Evolutionary conservation across 441 rosid genomes (phyloP).

Genomic region (Erodium moschatum): DNA sequence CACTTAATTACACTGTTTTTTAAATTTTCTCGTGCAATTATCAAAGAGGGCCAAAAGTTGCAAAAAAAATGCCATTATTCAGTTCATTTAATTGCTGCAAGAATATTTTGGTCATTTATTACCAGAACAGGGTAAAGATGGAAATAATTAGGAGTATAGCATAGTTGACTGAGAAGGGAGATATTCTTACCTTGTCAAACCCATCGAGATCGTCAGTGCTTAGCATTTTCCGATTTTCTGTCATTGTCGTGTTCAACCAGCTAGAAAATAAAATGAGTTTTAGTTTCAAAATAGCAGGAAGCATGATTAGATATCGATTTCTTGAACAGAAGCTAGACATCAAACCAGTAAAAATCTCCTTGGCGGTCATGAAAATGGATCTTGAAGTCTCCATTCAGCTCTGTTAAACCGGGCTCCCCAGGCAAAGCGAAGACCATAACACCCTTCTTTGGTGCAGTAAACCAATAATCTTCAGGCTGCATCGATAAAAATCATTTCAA

Average conservation of each 20-base stretch:
- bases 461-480: slow-evolving; percentile 96
- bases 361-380: slow-evolving; percentile 94
- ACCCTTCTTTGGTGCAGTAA: slow-evolving; percentile 93
- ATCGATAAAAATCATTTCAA: too few relatives aligned
- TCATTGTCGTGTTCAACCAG: slow-evolving; percentile 91
- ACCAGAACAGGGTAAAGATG: too few relatives aligned
- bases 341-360: slow-evolving; percentile 96
- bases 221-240: slow-evolving; percentile 73
- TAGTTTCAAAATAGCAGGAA: slow-evolving; percentile 15
- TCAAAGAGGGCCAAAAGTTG: too few relatives aligned
- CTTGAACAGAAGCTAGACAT: slow-evolving; percentile 17
- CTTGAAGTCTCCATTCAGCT: slow-evolving; percentile 84
- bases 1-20: too few relatives aligned
- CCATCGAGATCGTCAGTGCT: slow-evolving; percentile 69
- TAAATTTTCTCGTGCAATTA: too few relatives aligned
- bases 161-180: too few relatives aligned
- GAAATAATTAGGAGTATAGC: too few relatives aligned
- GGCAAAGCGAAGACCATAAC: slow-evolving; percentile 95
- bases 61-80: too few relatives aligned
- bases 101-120: too few relatives aligned
- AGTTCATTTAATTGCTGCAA: too few relatives aligned
- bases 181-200: slow-evolving; percentile 70
- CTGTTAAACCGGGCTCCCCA: slow-evolving; percentile 89
- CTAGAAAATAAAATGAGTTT: slow-evolving; percentile 31
- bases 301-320: background rate